phyloP scores from a whole-genome alignment of 352 stramenopile genomes.

The Blastocystis sp. region DNA sequence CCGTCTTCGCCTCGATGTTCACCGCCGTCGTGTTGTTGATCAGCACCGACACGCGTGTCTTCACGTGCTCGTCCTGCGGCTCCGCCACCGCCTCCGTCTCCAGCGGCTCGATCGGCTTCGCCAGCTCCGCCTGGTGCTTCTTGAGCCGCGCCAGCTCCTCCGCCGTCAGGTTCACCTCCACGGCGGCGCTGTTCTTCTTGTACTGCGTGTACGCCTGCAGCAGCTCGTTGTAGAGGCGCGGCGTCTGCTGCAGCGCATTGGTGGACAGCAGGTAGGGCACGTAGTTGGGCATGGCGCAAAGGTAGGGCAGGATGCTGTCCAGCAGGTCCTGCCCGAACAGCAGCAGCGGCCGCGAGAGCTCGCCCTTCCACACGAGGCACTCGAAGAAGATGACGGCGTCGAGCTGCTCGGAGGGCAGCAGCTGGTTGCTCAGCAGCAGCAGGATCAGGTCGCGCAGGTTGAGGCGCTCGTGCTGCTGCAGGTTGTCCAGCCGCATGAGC shows the following conservation, averaged over 20 bases:
- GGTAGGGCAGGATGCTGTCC: neutral
- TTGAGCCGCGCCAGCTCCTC: neutral
- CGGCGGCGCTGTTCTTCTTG: no score
- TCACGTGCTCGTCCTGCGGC: constrained; percentile 3
- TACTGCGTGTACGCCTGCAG: no score
- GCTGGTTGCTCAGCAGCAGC: neutral
- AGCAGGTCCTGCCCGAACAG: neutral
- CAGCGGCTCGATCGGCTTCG: neutral
- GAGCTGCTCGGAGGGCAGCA: neutral
- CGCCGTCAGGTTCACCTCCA: neutral
- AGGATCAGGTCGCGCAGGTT: constrained; percentile 13
- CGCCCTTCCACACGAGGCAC: no score
- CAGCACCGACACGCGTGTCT: constrained; percentile 47
- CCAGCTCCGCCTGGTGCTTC: neutral
- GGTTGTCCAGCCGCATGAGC: neutral
- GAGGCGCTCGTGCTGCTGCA: neutral
- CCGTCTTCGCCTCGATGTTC: constrained; percentile 22
- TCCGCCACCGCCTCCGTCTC: neutral
- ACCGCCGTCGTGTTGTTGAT: constrained; percentile 51
- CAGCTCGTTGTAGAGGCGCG: neutral
- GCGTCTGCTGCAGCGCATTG: neutral
- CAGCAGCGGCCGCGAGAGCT: no score
- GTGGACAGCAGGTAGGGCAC: neutral
- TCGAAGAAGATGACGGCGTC: neutral
- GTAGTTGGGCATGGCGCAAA: neutral